phyloP scores from a whole-genome alignment of 2,329 filamentous ascomycete genomes.

The Colletotrichum eleusines region DNA sequence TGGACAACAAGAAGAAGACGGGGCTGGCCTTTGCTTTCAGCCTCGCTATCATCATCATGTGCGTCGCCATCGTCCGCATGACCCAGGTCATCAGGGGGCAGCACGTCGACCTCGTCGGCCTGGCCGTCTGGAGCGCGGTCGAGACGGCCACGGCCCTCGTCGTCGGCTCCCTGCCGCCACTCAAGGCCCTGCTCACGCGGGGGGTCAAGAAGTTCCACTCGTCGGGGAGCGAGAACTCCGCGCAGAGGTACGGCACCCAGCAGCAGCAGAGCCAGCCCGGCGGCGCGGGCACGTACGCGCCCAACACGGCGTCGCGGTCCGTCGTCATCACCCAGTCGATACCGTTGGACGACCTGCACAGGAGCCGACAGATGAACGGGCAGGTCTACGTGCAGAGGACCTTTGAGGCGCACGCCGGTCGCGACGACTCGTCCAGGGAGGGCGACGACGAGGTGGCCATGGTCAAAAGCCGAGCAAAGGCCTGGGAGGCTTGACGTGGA shows the following conservation, averaged over 20 bases:
- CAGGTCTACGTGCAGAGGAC: constrained; percentile 41
- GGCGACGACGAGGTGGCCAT: constrained; percentile 29
- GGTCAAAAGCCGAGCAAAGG: neutral
- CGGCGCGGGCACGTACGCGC: neutral
- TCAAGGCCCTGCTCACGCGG: constrained; percentile 43
- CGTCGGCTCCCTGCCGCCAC: constrained; percentile 43
- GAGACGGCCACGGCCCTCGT: constrained; percentile 38
- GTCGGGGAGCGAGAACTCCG: neutral
- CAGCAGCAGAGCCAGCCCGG: neutral
- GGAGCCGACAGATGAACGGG: constrained; percentile 37
- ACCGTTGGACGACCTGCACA: constrained; percentile 42
- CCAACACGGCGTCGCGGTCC: constrained; percentile 13
- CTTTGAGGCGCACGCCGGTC: constrained; percentile 30
- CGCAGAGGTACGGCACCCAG: constrained; percentile 5
- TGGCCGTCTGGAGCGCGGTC: constrained; percentile 40
- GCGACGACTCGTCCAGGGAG: constrained; percentile 12
- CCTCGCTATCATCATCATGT: constrained; percentile 44
- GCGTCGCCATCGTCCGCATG: constrained; percentile 44
- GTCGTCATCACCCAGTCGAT: constrained; percentile 40
- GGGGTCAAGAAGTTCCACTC: constrained; percentile 33
- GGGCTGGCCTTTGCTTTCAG: constrained; percentile 43
- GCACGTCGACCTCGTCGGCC: constrained; percentile 42
- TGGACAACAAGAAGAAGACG: constrained; percentile 42
- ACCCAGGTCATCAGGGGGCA: constrained; percentile 42
- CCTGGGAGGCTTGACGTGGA: neutral